phyloP scores from a whole-genome alignment of 805 yeast genomes.

The Schizosaccharomyces lindneri region DNA sequence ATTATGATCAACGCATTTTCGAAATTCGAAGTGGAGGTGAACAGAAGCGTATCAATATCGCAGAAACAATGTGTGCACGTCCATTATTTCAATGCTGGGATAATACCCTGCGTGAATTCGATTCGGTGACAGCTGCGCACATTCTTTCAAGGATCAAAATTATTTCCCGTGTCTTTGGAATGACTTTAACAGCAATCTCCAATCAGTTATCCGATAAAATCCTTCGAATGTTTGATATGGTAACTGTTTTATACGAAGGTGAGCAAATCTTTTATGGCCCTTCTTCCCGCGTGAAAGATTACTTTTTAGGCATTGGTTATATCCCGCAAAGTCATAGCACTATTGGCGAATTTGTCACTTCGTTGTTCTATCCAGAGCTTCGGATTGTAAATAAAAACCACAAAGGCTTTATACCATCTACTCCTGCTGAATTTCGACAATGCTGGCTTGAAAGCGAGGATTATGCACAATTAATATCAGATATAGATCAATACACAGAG shows the following conservation, averaged over 20 bases:
- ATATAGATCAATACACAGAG: constrained; percentile 18
- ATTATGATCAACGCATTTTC: constrained; percentile 34
- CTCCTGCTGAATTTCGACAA: constrained; percentile 23
- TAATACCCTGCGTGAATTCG: constrained; percentile 49
- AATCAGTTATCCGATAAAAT: constrained; percentile 34
- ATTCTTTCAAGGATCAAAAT: constrained; percentile 33
- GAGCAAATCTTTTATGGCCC: constrained; percentile 30
- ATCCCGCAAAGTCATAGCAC: constrained; percentile 32
- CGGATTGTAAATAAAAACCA: constrained; percentile 21
- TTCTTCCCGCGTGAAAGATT: constrained; percentile 22
- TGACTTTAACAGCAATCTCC: constrained; percentile 37
- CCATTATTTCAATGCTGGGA: constrained; percentile 27
- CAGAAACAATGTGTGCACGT: background rate
- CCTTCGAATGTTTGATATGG: constrained; percentile 30
- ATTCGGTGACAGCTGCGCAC: constrained; percentile 44
- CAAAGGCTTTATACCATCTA: constrained; percentile 26
- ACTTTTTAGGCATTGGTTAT: constrained; percentile 30
- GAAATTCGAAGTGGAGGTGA: constrained; percentile 29
- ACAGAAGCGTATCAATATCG: constrained; percentile 20
- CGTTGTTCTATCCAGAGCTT: constrained; percentile 29
- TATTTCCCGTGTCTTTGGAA: constrained; percentile 24
- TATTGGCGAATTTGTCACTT: constrained; percentile 33
- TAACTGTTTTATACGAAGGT: constrained; percentile 29
- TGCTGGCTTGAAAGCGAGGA: constrained; percentile 26
- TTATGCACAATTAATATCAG: constrained; percentile 17